These are phyloP conservation scores for Polytolypa hystricis DNA, from an alignment of 2,329 filamentous ascomycete genomes.

Conservation along the genomic window DNA sequence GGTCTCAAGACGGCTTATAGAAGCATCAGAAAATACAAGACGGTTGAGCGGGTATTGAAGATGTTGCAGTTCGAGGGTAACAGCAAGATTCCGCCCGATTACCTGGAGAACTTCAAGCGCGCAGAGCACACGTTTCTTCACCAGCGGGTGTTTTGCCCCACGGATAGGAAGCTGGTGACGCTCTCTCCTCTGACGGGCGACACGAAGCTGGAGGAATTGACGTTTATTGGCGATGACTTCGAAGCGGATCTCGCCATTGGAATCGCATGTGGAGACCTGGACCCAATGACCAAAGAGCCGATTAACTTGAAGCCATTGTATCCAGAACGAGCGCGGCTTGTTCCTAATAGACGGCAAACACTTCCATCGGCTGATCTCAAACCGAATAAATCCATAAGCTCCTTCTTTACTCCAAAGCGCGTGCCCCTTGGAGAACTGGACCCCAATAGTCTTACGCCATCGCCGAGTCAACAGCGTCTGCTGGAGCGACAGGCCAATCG, in stretches of 20 bases:
- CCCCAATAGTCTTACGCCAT: slow-evolving; percentile 55
- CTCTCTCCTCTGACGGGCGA: slow-evolving; percentile 56
- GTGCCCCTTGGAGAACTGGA: slow-evolving; percentile 56
- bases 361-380: slow-evolving; percentile 42
- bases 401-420: slow-evolving; percentile 55
- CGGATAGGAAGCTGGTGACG: slow-evolving; percentile 58
- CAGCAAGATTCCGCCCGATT: slow-evolving; percentile 66
- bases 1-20: slow-evolving; percentile 90
- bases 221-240: slow-evolving; percentile 68
- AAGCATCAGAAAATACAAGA: slow-evolving; percentile 81
- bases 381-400: slow-evolving; percentile 49
- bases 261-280: slow-evolving; percentile 70
- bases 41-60: slow-evolving; percentile 67
- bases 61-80: slow-evolving; percentile 86
- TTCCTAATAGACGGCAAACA: slow-evolving; percentile 29
- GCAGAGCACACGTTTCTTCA: slow-evolving; percentile 90
- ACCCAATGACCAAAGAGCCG: slow-evolving; percentile 76
- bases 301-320: slow-evolving; percentile 32
- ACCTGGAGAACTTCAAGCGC: slow-evolving; percentile 68
- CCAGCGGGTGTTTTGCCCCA: slow-evolving; percentile 86
- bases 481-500: slow-evolving; percentile 41
- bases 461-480: slow-evolving; percentile 51
- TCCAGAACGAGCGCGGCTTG: slow-evolving; percentile 23
- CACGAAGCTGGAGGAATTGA: slow-evolving; percentile 57
- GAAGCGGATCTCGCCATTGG: slow-evolving; percentile 57